Conservation (phyloP, 177 flowering plant genomes). For the Tripterygium wilfordii region DNA sequence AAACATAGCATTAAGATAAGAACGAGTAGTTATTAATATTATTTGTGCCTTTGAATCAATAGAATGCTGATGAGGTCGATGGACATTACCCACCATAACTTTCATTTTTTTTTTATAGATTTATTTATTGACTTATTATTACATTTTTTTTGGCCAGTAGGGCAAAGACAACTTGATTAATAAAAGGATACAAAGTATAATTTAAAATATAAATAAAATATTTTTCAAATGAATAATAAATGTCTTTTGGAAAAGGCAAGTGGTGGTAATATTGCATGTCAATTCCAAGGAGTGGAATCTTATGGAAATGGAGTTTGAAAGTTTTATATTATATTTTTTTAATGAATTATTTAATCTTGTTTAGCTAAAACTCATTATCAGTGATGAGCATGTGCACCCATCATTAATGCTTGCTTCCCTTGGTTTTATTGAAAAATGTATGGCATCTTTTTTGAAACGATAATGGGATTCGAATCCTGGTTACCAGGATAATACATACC, state of each 20-base stretch:
- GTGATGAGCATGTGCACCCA: too few species aligned
- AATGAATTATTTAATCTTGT: too few species aligned
- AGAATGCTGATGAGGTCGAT: slow-evolving; percentile 14
- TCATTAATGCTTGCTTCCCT: too few species aligned
- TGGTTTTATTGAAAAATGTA: too few species aligned
- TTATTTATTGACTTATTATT: background rate
- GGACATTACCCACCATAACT: slow-evolving; percentile 5
- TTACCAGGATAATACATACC: too few species aligned
- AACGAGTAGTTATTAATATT: slow-evolving; percentile 12
- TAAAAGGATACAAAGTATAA: background rate
- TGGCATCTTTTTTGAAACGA: too few species aligned
- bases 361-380: too few species aligned
- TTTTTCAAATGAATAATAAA: background rate
- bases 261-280: slow-evolving; percentile 9
- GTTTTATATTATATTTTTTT: background rate
- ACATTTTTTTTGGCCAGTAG: slow-evolving; percentile 5
- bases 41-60: background rate
- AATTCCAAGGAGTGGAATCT: background rate
- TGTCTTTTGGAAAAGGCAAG: background rate
- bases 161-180: background rate
- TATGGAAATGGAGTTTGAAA: too few species aligned
- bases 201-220: background rate
- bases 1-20: too few species aligned
- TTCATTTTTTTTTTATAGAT: background rate
- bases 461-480: too few species aligned